Evolutionary conservation across 257 asterid genomes (phyloP).

Genomic region (Thymus quinquecostatus): DNA sequence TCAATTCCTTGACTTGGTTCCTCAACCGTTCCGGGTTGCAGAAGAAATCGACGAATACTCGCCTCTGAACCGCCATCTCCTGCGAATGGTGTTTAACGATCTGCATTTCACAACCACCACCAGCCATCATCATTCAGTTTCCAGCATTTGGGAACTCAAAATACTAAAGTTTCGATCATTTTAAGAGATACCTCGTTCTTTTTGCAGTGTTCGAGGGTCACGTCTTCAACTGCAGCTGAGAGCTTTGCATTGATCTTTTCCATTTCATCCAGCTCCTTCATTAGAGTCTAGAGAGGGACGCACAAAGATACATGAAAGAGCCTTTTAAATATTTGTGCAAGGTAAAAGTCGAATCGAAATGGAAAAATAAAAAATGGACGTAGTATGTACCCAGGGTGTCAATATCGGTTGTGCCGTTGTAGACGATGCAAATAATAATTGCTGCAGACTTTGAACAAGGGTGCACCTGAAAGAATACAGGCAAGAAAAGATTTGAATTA

Average conservation of each 20-base stretch:
- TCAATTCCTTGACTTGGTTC: conserved; percentile 90
- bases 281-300: conserved; percentile 55
- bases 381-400: conserved; percentile 82
- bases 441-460: conserved; percentile 96
- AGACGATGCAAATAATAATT: conserved; percentile 89
- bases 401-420: conserved; percentile 96
- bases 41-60: conserved; percentile 92
- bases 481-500: conserved; percentile 18
- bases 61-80: conserved; percentile 84
- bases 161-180: background rate
- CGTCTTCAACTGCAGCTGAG: conserved; percentile 92
- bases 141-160: background rate
- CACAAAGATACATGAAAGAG: background rate
- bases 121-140: conserved; percentile 1
- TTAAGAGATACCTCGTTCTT: conserved; percentile 71
- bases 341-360: conserved; percentile 5
- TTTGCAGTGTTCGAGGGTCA: conserved; percentile 87
- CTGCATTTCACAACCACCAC: conserved; percentile 40
- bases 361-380: background rate
- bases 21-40: conserved; percentile 91
- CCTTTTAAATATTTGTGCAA: conserved; percentile 5
- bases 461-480: conserved; percentile 65
- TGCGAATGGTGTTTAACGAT: conserved; percentile 90
- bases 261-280: conserved; percentile 97
- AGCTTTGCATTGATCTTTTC: conserved; percentile 88